Percentiles rank a stretch among this genome's conserved stretches.
These are phyloP conservation scores for Rubia yunnanensis DNA, from an alignment of 257 asterid genomes.

Conservation along the genomic window DNA sequence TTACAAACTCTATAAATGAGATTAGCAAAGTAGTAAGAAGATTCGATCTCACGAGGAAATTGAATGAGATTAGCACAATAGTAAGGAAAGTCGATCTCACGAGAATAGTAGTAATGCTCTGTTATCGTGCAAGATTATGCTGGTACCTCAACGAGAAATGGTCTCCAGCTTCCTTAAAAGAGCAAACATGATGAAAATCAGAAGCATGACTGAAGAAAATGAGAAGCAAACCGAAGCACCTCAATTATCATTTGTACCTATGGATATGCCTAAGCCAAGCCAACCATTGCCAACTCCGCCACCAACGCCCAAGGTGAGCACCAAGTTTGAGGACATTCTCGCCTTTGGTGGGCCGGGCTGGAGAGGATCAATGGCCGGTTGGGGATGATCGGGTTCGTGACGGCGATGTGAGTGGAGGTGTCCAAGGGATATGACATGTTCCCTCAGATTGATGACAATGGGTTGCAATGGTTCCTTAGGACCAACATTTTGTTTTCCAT, in stretches of 20 bases:
- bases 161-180: constrained; percentile 20
- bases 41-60: too few species aligned
- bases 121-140: constrained; percentile 22
- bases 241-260: not conserved
- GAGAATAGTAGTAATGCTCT: too few species aligned
- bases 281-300: constrained; percentile 15
- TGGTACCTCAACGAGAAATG: constrained; percentile 15
- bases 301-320: constrained; percentile 33
- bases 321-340: constrained; percentile 36
- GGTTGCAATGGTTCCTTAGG: constrained; percentile 43
- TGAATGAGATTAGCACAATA: too few species aligned
- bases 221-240: constrained; percentile 9
- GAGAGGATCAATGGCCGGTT: constrained; percentile 80
- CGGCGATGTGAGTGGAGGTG: constrained; percentile 64
- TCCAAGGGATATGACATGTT: constrained; percentile 52
- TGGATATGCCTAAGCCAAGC: not conserved
- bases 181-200: constrained; percentile 30
- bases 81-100: too few species aligned
- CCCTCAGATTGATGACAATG: constrained; percentile 49
- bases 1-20: too few species aligned
- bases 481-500: constrained; percentile 38
- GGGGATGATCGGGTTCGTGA: constrained; percentile 71
- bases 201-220: constrained; percentile 35
- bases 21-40: too few species aligned
- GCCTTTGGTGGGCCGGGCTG: constrained; percentile 79